A percentile compares a stretch with the other conserved stretches of the same genome.
Conservation (phyloP, 257 asterid species). For the Lycium barbarum region DNA sequence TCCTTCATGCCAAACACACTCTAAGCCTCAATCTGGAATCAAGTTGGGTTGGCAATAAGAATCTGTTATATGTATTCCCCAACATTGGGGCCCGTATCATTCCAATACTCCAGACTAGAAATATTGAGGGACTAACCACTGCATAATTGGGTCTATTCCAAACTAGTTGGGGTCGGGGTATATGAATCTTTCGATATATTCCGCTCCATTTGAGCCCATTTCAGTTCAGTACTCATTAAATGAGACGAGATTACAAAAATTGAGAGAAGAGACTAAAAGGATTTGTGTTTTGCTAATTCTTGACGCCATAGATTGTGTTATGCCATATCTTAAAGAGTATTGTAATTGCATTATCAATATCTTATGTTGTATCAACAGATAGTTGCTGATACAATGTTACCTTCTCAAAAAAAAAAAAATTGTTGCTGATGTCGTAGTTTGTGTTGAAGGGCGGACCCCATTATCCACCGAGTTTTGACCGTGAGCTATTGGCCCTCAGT, state of each 20-base stretch:
- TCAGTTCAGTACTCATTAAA: neutral
- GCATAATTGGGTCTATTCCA: neutral
- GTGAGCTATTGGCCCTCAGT: neutral
- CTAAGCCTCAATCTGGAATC: neutral
- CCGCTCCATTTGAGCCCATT: neutral
- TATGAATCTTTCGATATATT: neutral
- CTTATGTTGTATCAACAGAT: neutral
- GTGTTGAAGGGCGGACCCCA: neutral
- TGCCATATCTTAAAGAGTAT: neutral
- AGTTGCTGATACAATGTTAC: too few species aligned
- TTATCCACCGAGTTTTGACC: neutral
- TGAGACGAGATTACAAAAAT: neutral
- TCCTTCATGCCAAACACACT: too few species aligned
- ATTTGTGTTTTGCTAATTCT: neutral
- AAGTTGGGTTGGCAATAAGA: neutral
- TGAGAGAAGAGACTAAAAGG: constrained; percentile 10
- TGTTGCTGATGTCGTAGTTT: neutral
- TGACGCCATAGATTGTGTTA: neutral
- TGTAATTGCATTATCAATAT: neutral
- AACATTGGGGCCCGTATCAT: too few species aligned
- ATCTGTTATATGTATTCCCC: neutral
- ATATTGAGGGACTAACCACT: neutral
- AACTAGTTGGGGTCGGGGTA: neutral
- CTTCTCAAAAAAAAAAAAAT: too few species aligned
- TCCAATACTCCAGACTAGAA: neutral